Conservation (phyloP, 1,284 basidiomycete genomes). For the Ustilago hordei region DNA sequence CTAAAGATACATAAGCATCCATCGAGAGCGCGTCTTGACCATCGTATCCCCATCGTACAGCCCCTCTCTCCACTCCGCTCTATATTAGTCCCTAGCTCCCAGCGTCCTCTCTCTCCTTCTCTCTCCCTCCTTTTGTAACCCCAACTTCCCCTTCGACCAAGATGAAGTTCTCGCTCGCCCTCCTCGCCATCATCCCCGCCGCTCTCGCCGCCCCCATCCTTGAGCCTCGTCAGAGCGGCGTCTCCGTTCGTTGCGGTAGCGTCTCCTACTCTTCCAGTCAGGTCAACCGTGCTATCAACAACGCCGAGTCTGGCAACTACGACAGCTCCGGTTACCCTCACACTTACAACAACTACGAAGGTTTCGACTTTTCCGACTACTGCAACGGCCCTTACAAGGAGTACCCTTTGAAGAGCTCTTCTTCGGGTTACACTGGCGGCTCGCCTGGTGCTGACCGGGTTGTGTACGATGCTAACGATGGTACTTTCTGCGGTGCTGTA, state of each 20-base stretch:
- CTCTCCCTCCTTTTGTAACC: neutral
- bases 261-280: constrained; percentile 36
- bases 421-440: constrained; percentile 48
- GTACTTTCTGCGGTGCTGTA: constrained; percentile 53
- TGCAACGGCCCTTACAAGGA: constrained; percentile 49
- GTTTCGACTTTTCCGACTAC: constrained; percentile 59
- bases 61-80: neutral
- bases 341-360: constrained; percentile 52
- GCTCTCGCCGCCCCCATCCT: constrained; percentile 48
- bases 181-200: constrained; percentile 46
- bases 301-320: constrained; percentile 37
- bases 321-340: constrained; percentile 48
- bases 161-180: constrained; percentile 51
- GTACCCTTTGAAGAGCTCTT: constrained; percentile 28
- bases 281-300: constrained; percentile 50
- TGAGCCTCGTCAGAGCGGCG: constrained; percentile 48
- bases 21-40: neutral
- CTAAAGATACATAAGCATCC: constrained; percentile 20
- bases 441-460: constrained; percentile 60
- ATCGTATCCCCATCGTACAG: neutral
- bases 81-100: neutral
- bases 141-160: neutral
- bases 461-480: constrained; percentile 41
- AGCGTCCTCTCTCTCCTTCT: neutral
- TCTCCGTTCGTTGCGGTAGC: constrained; percentile 49